These are phyloP conservation scores for Raddia guianensis DNA, from an alignment of 176 grass and related monocot species.

Conservation along the genomic window DNA sequence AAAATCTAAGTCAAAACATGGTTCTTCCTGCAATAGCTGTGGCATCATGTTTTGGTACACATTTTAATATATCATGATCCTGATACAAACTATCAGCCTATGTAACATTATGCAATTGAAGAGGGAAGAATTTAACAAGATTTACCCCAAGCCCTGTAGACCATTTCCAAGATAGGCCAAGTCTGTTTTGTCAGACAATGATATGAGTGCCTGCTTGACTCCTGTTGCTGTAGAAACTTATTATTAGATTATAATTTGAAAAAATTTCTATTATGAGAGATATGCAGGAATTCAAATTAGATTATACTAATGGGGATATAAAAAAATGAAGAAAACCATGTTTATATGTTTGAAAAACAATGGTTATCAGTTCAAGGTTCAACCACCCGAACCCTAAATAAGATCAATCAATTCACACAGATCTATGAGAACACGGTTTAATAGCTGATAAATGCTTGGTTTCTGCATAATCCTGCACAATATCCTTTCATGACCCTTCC, in stretches of 20 bases:
- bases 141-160: conserved; percentile 70
- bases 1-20: conserved; percentile 10
- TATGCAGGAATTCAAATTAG: neutral
- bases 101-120: neutral
- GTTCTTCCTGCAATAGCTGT: conserved; percentile 18
- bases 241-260: conserved; percentile 4
- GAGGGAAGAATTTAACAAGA: neutral
- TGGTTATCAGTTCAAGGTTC: neutral
- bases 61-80: conserved; percentile 17
- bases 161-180: conserved; percentile 61
- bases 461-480: neutral
- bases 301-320: neutral
- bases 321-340: neutral
- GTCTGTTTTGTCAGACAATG: conserved; percentile 63
- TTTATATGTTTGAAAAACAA: neutral
- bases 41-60: conserved; percentile 5
- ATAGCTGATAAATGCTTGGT: neutral
- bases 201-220: conserved; percentile 66
- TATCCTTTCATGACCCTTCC: neutral
- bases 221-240: conserved; percentile 36
- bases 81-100: neutral
- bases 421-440: neutral
- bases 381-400: conserved; percentile 1
- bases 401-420: neutral
- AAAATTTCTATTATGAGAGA: neutral